Evolutionary conservation across 768 basidiomycete species (phyloP), one percentile per base, ranked within the genome.

Genomic region (Tricholoma flavovirens): DNA sequence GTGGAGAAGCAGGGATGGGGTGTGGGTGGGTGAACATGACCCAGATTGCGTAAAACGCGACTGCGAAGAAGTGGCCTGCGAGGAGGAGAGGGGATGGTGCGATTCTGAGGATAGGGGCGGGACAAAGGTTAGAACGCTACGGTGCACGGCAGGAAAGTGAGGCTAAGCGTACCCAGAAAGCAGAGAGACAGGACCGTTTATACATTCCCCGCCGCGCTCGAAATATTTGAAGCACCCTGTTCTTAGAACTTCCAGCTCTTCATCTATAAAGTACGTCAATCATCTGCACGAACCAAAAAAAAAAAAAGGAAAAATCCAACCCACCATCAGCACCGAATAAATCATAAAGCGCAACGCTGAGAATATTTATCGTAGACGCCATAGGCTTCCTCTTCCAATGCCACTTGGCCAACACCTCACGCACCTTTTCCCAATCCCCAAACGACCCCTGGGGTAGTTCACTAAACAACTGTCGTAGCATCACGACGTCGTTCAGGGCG

Each of bases 171-270:
- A 94, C 93, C 84, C 95, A 14, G 93, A 86, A 10, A 99, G 83
- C 4, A 99, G 79, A 8, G 86, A 87, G 8, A 98, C 93, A 1
- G 97, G 97, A 0, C 89, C 97, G 43, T 82, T 78, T 53, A 98
- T 69, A 62, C 91, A 91, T 62, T 92, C 84, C 1, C 97, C 97
- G 12, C 97, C 97, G 4, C 83, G 79, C 67, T 96, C 93, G 63
- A 99, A 97, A 72, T 98, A 99, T 66, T 92, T 93, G 81, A 99
- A 97, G 71, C 97, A 98, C 0, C 96, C 97, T 2, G 78, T 83
- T 54, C 85, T 77, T 30, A 93, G 79, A 0, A 86, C 80, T 17
- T 70, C 76, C 8, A 90, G 81, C 17, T 75, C 72, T 48, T 84
- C 81, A 54, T 79, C 89, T 90, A 56, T 8, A 50, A 9, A n/a